Evolutionary conservation across 2,329 filamentous ascomycete species (phyloP).

Genomic region (Venturiaceae sp.): DNA sequence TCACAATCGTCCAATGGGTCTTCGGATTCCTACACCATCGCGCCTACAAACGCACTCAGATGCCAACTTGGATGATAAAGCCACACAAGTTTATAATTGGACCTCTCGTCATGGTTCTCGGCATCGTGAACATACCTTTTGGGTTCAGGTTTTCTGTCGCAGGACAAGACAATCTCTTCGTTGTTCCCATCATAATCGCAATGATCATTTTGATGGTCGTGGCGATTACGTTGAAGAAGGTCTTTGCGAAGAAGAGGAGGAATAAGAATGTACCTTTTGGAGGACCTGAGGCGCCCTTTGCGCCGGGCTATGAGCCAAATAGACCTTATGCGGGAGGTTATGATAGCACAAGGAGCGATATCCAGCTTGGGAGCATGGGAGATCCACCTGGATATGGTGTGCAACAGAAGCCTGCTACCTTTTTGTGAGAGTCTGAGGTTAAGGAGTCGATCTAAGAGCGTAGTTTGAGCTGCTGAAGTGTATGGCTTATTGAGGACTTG

Average conservation of each 20-base stretch:
- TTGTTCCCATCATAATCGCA: conserved; percentile 14
- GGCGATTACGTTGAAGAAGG: background rate
- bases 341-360: background rate
- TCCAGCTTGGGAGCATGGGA: conserved; percentile 2
- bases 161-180: conserved; percentile 11
- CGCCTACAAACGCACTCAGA: conserved; percentile 10
- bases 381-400: conserved; percentile 5
- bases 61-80: conserved; percentile 13
- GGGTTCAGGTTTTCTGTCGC: conserved; percentile 15
- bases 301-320: background rate
- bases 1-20: conserved; percentile 13
- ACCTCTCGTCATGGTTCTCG: conserved; percentile 13
- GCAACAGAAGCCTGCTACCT: conserved; percentile 2
- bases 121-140: conserved; percentile 14
- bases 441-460: background rate
- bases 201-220: conserved; percentile 9
- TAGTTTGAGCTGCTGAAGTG: background rate
- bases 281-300: background rate
- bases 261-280: background rate
- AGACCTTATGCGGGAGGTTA: conserved; percentile 3
- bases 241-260: background rate
- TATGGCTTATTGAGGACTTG: background rate
- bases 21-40: conserved; percentile 13
- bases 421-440: background rate
- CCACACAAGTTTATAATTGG: conserved; percentile 11